Evolutionary conservation across 345 rosid genomes (phyloP), one percentile per base, ranked within the genome.

Genomic region (Gossypium sturtianum): DNA sequence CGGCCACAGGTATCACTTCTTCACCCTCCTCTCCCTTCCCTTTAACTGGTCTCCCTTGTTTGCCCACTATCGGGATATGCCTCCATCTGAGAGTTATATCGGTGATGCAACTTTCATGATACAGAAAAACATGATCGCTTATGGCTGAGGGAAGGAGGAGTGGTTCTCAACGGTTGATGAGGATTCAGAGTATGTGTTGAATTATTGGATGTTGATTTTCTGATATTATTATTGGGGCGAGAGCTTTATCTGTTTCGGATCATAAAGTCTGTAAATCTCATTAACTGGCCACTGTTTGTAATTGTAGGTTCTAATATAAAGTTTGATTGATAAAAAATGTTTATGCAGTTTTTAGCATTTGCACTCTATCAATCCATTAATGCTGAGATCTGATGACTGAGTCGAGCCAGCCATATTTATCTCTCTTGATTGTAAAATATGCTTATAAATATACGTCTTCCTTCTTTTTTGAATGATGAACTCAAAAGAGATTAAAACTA

Each of bases 141-240:
- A 80, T 83, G 72, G 87, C 81, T 0, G 84, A 86, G 12, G 77
- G 83, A 52, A 51, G 79, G 25, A 62, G 81, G 59, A 56, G 51
- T 17, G 16, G 58, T 63, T 61, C 86, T 79, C 76, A 77, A 61
- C 82, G 76, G 58, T 82, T 80, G 49, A 67, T 80, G 34, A 79
- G 85, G 56, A 80, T 86, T 70, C 84, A 78, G 64, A 86, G 83
- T 59, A 81, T 83, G 70, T 86, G 87, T 61, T 82, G 47, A 76
- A 8, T 34, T 7, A 0, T 22, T 45, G 11, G 9, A 12, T 20
- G 22, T n/a, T 65, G 2, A 17, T 41, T 48, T 68, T 68, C 29
- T 25, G 22, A 38, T 68, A 25, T 25, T 9, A 44, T 38, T n/a
- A 41, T 41, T 16, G 15, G 16, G 34, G 23, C 16, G 48, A 23